phyloP scores from a whole-genome alignment of 2,329 filamentous ascomycete genomes.

The Leptographium wingfieldii region DNA sequence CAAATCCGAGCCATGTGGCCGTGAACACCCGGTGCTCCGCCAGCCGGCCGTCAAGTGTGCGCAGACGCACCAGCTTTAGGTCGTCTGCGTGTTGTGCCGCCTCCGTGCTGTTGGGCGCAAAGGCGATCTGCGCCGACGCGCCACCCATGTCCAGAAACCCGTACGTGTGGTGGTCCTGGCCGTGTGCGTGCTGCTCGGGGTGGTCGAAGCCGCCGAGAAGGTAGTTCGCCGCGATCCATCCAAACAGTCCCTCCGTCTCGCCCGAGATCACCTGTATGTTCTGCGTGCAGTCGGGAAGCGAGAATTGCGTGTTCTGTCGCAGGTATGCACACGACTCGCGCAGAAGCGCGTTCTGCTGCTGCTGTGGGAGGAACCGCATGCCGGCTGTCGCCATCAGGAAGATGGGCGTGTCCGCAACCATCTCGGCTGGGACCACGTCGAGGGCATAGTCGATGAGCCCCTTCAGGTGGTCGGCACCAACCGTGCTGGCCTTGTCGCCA shows the following conservation, averaged over 20 bases:
- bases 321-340: constrained; percentile 74
- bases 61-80: constrained; percentile 71
- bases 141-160: constrained; percentile 98
- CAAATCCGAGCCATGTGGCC: constrained; percentile 92
- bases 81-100: constrained; percentile 81
- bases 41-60: constrained; percentile 65
- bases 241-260: constrained; percentile 90
- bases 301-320: constrained; percentile 62
- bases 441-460: constrained; percentile 71
- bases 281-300: constrained; percentile 75
- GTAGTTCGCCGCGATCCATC: constrained; percentile 96
- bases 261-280: constrained; percentile 93
- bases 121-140: constrained; percentile 94
- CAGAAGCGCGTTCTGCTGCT: constrained; percentile 61
- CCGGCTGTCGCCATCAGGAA: constrained; percentile 94
- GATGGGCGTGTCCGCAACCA: constrained; percentile 73
- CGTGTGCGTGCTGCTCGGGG: constrained; percentile 62
- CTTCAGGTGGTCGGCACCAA: constrained; percentile 74
- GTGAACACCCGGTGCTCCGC: constrained; percentile 86
- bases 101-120: constrained; percentile 87
- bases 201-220: constrained; percentile 80
- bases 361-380: constrained; percentile 70
- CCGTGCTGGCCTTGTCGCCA: constrained; percentile 58
- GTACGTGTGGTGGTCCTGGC: constrained; percentile 85
- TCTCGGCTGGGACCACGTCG: constrained; percentile 60